Conservation (phyloP, 176 grass and related monocot genomes). For the sorghum (Sorghum bicolor) region DNA sequence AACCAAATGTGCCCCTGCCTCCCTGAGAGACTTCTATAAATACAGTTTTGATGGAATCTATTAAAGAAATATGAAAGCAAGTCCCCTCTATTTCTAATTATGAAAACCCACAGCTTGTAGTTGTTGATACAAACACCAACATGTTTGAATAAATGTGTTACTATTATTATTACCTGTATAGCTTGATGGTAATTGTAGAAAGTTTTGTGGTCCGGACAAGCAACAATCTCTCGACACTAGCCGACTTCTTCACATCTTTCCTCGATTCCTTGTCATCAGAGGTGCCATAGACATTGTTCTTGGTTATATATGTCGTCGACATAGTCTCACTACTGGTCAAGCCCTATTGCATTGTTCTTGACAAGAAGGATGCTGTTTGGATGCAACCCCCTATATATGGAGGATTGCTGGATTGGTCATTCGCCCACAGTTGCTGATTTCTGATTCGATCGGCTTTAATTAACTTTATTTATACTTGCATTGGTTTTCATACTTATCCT, state of each 20-base stretch:
- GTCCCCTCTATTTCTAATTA: not conserved
- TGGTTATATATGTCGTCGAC: not conserved
- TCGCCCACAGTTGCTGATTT: not conserved
- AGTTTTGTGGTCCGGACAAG: not conserved
- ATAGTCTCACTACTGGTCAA: not conserved
- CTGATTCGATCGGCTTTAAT: not conserved
- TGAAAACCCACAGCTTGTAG: not conserved
- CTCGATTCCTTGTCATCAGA: not conserved
- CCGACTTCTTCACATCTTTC: not conserved
- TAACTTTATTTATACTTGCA: not conserved
- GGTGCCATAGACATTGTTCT: not conserved
- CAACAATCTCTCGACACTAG: not conserved
- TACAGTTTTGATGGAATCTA: no score
- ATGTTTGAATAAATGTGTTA: no score
- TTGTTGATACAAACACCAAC: not conserved
- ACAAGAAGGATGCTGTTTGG: not conserved
- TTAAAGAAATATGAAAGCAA: not conserved
- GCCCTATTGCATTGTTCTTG: not conserved
- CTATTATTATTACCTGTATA: not conserved
- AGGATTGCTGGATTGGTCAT: not conserved
- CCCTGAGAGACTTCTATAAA: no score
- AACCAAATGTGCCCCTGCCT: no score
- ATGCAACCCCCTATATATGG: not conserved
- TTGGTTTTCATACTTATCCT: not conserved
- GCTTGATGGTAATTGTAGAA: not conserved